Evolutionary conservation across 1,284 basidiomycete species (phyloP).

Genomic region (Rhizopogon hawkerae): DNA sequence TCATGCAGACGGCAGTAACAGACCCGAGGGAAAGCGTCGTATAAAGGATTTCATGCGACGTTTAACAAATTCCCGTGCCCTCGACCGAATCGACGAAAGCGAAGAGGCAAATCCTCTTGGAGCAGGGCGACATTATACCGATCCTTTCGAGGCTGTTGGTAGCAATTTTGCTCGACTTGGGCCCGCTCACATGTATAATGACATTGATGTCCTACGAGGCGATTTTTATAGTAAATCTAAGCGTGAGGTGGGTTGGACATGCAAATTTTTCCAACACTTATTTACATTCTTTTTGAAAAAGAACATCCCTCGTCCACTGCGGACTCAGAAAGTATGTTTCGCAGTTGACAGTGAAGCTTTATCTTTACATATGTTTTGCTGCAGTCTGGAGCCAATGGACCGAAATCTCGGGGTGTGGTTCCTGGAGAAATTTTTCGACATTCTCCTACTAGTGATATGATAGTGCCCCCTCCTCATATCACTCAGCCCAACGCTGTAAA

Average conservation of each 20-base stretch:
- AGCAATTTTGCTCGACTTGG: slow-evolving; percentile 11
- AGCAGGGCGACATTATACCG: slow-evolving; percentile 18
- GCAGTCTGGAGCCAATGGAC: slow-evolving; percentile 11
- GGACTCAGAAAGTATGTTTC: slow-evolving; percentile 16
- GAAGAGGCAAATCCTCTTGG: slow-evolving; percentile 67
- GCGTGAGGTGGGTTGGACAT: slow-evolving; percentile 18
- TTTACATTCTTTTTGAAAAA: slow-evolving; percentile 7
- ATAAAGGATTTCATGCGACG: slow-evolving; percentile 24
- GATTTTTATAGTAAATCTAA: slow-evolving; percentile 3
- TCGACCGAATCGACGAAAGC: slow-evolving; percentile 67
- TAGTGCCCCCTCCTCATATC: not conserved
- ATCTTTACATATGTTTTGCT: slow-evolving; percentile 13
- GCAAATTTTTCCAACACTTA: slow-evolving; percentile 4
- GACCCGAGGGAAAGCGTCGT: slow-evolving; percentile 10
- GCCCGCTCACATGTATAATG: slow-evolving; percentile 6
- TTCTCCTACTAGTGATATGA: not conserved
- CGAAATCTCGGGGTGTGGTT: slow-evolving; percentile 36
- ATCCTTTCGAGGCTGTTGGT: slow-evolving; percentile 47
- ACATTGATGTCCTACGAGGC: slow-evolving; percentile 6
- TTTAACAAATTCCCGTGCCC: slow-evolving; percentile 30
- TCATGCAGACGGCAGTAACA: slow-evolving; percentile 6
- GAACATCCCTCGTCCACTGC: slow-evolving; percentile 8
- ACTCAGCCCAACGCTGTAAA: not conserved
- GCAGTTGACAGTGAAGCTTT: not conserved
- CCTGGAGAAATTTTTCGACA: slow-evolving; percentile 46